These are phyloP conservation scores for Tricharina praecox DNA, from an alignment of 495 filamentous ascomycete species.

Conservation along the genomic window DNA sequence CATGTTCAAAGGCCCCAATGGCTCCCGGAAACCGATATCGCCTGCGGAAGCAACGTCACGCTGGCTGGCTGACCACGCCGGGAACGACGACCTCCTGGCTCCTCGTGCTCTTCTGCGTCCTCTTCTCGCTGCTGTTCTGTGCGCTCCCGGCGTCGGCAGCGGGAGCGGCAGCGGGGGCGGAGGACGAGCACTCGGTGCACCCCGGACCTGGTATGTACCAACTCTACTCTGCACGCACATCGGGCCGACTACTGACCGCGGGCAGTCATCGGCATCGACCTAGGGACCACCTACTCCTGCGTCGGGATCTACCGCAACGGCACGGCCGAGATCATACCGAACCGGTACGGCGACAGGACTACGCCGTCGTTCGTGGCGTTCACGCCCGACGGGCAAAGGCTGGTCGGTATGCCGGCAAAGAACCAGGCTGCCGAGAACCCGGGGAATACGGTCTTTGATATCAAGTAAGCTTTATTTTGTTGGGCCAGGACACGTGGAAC, in stretches of 20 bases:
- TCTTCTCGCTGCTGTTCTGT: neutral
- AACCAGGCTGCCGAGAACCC: conserved; percentile 99
- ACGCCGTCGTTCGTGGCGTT: conserved; percentile 94
- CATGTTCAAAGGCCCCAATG: too few species aligned
- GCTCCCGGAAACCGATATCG: too few species aligned
- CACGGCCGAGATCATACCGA: conserved; percentile 73
- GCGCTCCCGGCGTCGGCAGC: neutral
- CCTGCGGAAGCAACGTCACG: too few species aligned
- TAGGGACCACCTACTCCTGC: conserved; percentile 98
- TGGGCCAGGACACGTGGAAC: neutral
- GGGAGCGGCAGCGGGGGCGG: neutral
- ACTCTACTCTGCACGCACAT: neutral
- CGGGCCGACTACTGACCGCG: neutral
- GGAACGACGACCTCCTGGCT: too few species aligned
- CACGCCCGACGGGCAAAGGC: conserved; percentile 80
- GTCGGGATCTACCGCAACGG: conserved; percentile 96
- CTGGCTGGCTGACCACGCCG: too few species aligned
- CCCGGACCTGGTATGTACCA: neutral
- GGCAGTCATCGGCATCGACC: conserved; percentile 48
- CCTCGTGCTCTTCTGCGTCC: neutral
- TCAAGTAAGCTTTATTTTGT: conserved; percentile 49
- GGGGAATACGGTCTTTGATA: conserved; percentile 50
- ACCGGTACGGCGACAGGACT: conserved; percentile 96
- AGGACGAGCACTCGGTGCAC: neutral
- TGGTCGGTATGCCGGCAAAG: conserved; percentile 98